phyloP scores from a whole-genome alignment of 345 rosid species.

The Salix dunnii region DNA sequence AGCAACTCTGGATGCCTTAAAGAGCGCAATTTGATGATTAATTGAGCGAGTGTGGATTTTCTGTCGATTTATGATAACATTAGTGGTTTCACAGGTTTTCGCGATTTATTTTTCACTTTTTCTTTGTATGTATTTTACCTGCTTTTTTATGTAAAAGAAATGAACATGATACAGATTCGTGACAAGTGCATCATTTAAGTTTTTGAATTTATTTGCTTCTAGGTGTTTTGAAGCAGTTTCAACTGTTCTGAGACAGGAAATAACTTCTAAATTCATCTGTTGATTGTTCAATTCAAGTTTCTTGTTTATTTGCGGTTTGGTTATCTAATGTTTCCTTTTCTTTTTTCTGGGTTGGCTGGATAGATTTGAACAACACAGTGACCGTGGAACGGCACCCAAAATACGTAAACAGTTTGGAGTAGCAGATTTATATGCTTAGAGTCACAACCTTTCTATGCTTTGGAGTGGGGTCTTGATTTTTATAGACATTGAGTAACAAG shows the following conservation, averaged over 20 bases:
- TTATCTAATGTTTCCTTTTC: background rate
- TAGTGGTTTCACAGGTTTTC: background rate
- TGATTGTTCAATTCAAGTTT: background rate
- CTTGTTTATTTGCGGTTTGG: background rate
- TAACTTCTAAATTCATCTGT: background rate
- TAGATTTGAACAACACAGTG: constrained; percentile 3
- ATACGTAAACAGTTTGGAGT: background rate
- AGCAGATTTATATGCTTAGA: background rate
- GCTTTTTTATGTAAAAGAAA: background rate
- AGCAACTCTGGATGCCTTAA: background rate
- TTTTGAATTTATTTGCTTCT: background rate
- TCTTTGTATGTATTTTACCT: background rate
- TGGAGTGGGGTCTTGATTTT: background rate
- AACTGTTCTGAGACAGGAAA: background rate
- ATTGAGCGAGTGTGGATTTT: background rate
- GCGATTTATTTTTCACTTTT: background rate
- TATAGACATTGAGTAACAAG: too few relatives aligned
- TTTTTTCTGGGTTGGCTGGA: constrained; percentile 1
- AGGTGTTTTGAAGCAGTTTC: background rate
- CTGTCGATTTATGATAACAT: background rate
- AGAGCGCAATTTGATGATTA: background rate
- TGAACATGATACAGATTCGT: background rate
- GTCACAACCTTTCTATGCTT: background rate
- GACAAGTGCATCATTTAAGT: background rate
- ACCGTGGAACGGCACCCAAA: background rate